A percentile compares a stretch with the other conserved stretches of the same genome.
These are phyloP conservation scores for Xylaria sp. DNA, from an alignment of 2,329 filamentous ascomycete species.

Conservation along the genomic window DNA sequence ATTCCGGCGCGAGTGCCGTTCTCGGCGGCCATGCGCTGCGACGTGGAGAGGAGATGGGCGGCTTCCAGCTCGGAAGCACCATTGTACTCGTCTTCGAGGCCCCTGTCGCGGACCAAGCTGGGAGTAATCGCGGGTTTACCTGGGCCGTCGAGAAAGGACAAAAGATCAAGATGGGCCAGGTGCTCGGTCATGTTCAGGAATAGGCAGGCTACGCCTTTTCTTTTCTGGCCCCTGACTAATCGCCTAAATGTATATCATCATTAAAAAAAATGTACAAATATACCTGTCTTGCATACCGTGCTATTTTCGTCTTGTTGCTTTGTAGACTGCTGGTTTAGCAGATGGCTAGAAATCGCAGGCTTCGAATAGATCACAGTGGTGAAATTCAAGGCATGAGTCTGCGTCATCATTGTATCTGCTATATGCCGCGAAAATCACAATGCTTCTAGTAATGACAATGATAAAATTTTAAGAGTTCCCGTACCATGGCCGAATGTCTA, in stretches of 20 bases:
- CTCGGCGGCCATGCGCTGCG: constrained; percentile 85
- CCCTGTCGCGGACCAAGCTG: constrained; percentile 71
- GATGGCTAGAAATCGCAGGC: neutral
- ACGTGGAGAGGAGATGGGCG: constrained; percentile 96
- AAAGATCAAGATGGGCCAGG: constrained; percentile 88
- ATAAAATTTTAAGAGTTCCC: too few species aligned
- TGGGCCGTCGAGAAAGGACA: constrained; percentile 91
- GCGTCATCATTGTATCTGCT: neutral
- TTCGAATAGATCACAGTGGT: neutral
- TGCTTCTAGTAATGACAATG: neutral
- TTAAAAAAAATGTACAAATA: neutral
- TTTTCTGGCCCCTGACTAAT: neutral
- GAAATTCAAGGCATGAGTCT: neutral
- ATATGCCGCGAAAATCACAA: neutral
- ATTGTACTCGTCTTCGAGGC: constrained; percentile 97
- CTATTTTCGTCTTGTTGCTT: neutral
- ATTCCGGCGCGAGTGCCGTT: constrained; percentile 78
- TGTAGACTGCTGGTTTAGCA: neutral
- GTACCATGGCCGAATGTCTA: neutral
- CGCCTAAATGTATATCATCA: neutral
- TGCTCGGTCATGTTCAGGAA: constrained; percentile 77
- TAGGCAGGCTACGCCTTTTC: neutral
- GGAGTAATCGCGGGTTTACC: constrained; percentile 75
- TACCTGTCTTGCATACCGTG: neutral
- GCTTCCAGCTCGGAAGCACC: constrained; percentile 94